A percentile compares a stretch with the other conserved stretches of the same genome.
Conservation (phyloP, 768 basidiomycete genomes). For the Roridomyces roridus region DNA sequence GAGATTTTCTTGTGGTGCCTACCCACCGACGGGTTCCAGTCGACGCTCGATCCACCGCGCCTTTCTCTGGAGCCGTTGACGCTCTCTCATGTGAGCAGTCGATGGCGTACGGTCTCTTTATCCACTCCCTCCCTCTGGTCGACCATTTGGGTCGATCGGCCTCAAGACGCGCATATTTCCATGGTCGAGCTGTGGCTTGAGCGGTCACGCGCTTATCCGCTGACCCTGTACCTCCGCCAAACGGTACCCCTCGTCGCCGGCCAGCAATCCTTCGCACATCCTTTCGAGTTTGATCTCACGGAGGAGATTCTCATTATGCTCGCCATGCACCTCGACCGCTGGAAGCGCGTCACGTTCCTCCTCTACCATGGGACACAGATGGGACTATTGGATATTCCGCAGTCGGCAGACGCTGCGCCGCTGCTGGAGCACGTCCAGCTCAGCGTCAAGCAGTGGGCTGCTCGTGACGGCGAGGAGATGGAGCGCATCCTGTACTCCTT, state of each 20-base stretch:
- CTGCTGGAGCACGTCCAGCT: conserved; percentile 21
- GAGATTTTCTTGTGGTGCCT: conserved; percentile 19
- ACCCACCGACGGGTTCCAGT: conserved; percentile 8
- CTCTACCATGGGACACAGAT: conserved; percentile 7
- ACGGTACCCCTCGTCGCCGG: background rate
- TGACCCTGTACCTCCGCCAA: conserved; percentile 22
- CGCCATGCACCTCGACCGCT: conserved; percentile 14
- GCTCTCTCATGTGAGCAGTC: conserved; percentile 30
- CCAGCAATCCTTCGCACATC: background rate
- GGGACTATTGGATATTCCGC: conserved; percentile 13
- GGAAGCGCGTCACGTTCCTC: conserved; percentile 21
- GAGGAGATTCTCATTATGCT: conserved; percentile 15
- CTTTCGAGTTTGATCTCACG: conserved; percentile 18
- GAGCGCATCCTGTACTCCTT: conserved; percentile 20
- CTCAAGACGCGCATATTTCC: conserved; percentile 12
- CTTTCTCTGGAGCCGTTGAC: conserved; percentile 18
- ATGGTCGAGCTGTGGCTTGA: conserved; percentile 24
- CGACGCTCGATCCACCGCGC: background rate
- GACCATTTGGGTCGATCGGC: conserved; percentile 24
- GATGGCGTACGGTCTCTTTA: conserved; percentile 31
- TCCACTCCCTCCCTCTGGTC: conserved; percentile 30
- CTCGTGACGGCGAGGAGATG: background rate
- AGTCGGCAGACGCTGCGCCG: conserved; percentile 3
- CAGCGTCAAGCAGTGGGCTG: conserved; percentile 9
- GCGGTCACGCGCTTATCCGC: conserved; percentile 11